Percentiles rank a stretch among this genome's conserved stretches.
These are phyloP conservation scores for Grosmannia huntii DNA, from an alignment of 2,329 filamentous ascomycete genomes.

Conservation along the genomic window DNA sequence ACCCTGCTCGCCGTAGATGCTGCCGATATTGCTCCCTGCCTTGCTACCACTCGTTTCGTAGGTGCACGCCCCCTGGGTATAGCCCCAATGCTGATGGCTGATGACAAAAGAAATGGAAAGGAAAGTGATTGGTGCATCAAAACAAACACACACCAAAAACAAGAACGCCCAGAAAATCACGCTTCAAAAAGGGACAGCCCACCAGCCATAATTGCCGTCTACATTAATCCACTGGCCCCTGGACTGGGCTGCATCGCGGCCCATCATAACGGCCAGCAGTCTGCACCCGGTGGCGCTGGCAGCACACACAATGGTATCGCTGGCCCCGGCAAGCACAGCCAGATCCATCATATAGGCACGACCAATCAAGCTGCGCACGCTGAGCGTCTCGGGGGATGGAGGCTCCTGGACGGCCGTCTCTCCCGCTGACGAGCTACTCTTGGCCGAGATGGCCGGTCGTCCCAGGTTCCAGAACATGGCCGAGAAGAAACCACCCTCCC, in stretches of 20 bases:
- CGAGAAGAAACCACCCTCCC: constrained; percentile 79
- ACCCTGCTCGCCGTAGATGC: neutral
- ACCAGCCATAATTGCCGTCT: constrained; percentile 57
- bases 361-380: constrained; percentile 60
- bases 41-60: neutral
- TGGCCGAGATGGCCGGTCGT: constrained; percentile 18
- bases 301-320: constrained; percentile 63
- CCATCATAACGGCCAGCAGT: constrained; percentile 73
- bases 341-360: constrained; percentile 75
- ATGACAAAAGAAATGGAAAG: neutral
- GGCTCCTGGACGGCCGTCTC: neutral
- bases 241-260: constrained; percentile 57
- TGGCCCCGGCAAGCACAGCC: constrained; percentile 54
- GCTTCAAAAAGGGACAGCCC: constrained; percentile 3
- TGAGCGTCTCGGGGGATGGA: constrained; percentile 42
- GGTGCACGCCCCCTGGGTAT: no score
- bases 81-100: neutral
- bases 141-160: neutral
- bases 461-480: constrained; percentile 74
- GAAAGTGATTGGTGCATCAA: neutral
- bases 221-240: constrained; percentile 61
- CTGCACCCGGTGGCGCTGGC: constrained; percentile 63
- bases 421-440: neutral
- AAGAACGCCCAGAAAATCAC: neutral
- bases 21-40: neutral